Evolutionary conservation across 129 eudicot species (phyloP).

Genomic region (Scalesia atractyloides): DNA sequence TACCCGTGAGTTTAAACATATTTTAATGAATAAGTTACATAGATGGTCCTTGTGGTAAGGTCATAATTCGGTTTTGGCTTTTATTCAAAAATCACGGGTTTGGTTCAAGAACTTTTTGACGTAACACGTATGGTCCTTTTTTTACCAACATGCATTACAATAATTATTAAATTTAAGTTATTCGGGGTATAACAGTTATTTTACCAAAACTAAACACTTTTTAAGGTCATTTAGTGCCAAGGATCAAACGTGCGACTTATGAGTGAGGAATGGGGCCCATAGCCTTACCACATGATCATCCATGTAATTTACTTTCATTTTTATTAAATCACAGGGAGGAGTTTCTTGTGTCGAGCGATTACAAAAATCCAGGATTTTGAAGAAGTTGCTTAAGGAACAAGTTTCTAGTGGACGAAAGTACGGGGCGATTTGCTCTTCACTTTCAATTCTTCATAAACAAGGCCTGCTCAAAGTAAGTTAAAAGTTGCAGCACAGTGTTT

Average conservation of each 20-base stretch:
- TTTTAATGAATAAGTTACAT: background rate
- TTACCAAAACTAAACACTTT: background rate
- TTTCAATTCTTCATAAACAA: conserved; percentile 57
- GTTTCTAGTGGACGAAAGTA: conserved; percentile 53
- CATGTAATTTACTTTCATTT: background rate
- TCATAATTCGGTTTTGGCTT: background rate
- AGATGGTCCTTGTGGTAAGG: background rate
- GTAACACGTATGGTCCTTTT: background rate
- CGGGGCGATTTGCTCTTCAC: conserved; percentile 74
- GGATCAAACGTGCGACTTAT: background rate
- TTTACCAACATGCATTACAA: background rate
- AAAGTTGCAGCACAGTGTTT: background rate
- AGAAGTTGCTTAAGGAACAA: conserved; percentile 90
- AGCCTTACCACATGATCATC: background rate
- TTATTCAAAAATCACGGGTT: background rate
- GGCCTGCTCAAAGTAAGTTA: conserved; percentile 73
- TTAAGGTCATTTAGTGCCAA: background rate
- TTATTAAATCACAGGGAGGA: conserved; percentile 60
- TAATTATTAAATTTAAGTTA: background rate
- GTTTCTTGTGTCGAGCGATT: conserved; percentile 59
- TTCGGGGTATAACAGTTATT: background rate
- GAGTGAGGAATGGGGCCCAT: background rate
- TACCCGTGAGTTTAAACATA: conserved; percentile 43
- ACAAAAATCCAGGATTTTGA: conserved; percentile 70
- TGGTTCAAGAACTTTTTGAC: background rate